Base-by-base conservation (phyloP, 495 filamentous ascomycete genomes). In the Neurospora sp. region DNA sequence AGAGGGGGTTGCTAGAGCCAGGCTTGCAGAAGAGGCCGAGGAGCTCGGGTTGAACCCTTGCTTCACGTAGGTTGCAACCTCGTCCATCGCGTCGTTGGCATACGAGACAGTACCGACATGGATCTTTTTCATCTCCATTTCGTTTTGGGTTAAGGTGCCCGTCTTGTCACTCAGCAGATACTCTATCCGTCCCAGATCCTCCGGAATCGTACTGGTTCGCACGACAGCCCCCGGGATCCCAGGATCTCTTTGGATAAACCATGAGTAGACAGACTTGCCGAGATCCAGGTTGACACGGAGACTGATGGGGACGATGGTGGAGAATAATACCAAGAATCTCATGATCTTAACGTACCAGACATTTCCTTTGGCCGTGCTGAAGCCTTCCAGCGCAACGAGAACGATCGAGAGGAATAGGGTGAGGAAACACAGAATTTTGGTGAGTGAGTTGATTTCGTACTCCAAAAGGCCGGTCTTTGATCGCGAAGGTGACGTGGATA, bases 91-190 rank as follows among this genome's bases (percentile, higher is more conserved):
- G 80, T 99, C 96, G 75, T 95, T 96, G 31, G 94, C 96, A 78
- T 98, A 99, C 0, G 94, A 97, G 4, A 98, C 96, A 28, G 96
- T 98, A 1, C 96, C 96, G 73, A 99, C 93, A 77, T 98, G 96
- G 37, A 98, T 94, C 82, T 98, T 99, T 78, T 94, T 97, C 86
- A 99, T 88, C 81, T 97, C 96, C 95, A 98, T 98, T 76, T 98
- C 93, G 79, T 99, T 99, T 78, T 98, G 94, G 13, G 96, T 99
- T 71, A 99, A 82, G 13, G 96, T 99, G 10, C 96, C 96, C 10
- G 96, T 99, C 82, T 99, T 99, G 81, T 99, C 96, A 73, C 92
- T 97, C 17, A 99, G 87, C 13, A 99, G 86, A 78, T 98, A 99
- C 82, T 99, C 96, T 54, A 99, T 95, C 48, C 96, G 87, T 19